Evolutionary conservation across 805 yeast genomes (phyloP).

Genomic region (Lipomyces starkeyi): DNA sequence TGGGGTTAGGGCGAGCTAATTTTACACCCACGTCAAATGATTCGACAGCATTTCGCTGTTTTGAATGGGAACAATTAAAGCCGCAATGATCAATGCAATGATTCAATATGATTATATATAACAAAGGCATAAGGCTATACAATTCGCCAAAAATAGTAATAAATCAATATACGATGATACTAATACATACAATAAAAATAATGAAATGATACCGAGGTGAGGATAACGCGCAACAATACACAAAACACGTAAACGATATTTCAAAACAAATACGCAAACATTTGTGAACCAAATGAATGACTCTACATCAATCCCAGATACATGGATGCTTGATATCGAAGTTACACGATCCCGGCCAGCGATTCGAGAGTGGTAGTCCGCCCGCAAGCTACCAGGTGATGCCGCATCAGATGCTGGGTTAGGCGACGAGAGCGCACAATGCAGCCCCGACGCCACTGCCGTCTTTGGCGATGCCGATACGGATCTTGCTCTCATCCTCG

Average conservation of each 20-base stretch:
- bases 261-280: neutral
- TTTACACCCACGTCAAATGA: too few relatives aligned
- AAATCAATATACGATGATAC: neutral
- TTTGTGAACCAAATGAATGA: neutral
- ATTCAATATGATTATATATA: neutral
- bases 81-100: neutral
- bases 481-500: constrained; percentile 73
- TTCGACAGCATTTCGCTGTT: too few relatives aligned
- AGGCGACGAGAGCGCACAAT: constrained; percentile 69
- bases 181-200: neutral
- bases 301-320: neutral
- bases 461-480: constrained; percentile 84
- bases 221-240: too few relatives aligned
- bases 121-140: neutral
- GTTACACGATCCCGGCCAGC: neutral
- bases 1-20: neutral
- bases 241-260: too few relatives aligned
- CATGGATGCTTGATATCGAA: neutral
- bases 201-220: neutral
- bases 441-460: constrained; percentile 99
- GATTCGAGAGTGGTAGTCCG: neutral
- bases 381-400: neutral
- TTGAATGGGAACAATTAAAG: too few relatives aligned
- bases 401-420: neutral
- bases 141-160: neutral